A percentile compares a stretch with the other conserved stretches of the same genome.
Evolutionary conservation across 23 red algal genomes (phyloP).

Genomic region (Gracilaria domingensis): DNA sequence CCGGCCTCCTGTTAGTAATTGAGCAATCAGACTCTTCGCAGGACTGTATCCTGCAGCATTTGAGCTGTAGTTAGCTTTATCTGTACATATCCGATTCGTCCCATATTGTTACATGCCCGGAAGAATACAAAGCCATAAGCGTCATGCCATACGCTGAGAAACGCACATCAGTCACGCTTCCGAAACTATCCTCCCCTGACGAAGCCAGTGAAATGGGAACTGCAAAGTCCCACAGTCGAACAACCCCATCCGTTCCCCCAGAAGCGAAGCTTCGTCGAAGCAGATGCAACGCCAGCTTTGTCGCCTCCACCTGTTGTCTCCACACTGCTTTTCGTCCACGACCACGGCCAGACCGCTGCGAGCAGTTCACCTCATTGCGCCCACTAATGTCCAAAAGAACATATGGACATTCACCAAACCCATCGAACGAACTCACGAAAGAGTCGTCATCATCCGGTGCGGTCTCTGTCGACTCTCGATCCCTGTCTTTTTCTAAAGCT

Average conservation of each 20-base stretch:
- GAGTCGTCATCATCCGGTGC: conserved; percentile 53
- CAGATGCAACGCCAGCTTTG: conserved; percentile 71
- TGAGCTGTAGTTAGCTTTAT: too few species aligned
- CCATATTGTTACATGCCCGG: conserved; percentile 84
- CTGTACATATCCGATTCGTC: conserved; percentile 70
- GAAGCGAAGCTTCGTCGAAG: conserved; percentile 78
- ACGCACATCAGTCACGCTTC: conserved; percentile 66
- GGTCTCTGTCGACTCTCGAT: conserved; percentile 4
- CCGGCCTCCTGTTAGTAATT: too few species aligned
- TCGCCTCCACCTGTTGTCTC: conserved; percentile 71
- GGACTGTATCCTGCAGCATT: too few species aligned
- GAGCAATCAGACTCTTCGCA: too few species aligned
- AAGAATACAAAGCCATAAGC: conserved; percentile 73
- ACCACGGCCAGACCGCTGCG: not conserved
- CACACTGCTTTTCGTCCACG: conserved; percentile 57
- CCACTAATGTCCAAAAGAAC: conserved; percentile 42
- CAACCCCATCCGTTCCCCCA: conserved; percentile 79
- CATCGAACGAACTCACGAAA: conserved; percentile 53
- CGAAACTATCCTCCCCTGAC: conserved; percentile 60
- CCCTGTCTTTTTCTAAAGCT: too few species aligned
- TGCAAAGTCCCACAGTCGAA: conserved; percentile 91
- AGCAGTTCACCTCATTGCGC: not conserved
- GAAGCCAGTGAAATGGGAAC: conserved; percentile 67
- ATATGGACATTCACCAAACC: conserved; percentile 57
- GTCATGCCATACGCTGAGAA: conserved; percentile 87